A percentile compares a stretch with the other conserved stretches of the same genome.
phyloP scores from a whole-genome alignment of 495 filamentous ascomycete genomes.

The Xylaria castorea region DNA sequence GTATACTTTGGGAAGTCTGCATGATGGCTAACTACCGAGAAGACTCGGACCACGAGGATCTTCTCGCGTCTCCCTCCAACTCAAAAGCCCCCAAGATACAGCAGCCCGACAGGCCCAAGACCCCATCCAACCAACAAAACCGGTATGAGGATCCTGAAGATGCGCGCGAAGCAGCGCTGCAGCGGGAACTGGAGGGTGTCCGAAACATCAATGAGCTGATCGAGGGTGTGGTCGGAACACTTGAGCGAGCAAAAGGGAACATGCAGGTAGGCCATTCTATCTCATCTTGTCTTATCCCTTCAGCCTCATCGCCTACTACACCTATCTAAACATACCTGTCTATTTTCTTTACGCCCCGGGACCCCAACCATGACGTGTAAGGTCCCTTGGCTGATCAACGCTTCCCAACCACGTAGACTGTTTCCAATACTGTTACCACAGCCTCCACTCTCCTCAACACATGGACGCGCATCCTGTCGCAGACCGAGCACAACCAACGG shows the following conservation, averaged over 20 bases:
- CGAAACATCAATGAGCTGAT: slow-evolving; percentile 86
- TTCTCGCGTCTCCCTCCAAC: slow-evolving; percentile 73
- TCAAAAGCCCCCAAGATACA: slow-evolving; percentile 36
- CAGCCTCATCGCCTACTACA: background rate
- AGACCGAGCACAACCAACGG: slow-evolving; percentile 96
- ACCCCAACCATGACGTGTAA: background rate
- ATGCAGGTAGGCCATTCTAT: slow-evolving; percentile 73
- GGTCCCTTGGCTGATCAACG: slow-evolving; percentile 11
- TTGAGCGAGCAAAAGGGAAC: slow-evolving; percentile 83
- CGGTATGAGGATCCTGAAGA: slow-evolving; percentile 68
- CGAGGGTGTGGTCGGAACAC: slow-evolving; percentile 77
- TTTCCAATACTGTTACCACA: slow-evolving; percentile 81
- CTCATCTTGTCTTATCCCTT: slow-evolving; percentile 14
- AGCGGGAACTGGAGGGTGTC: slow-evolving; percentile 80
- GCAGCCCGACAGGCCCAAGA: slow-evolving; percentile 46
- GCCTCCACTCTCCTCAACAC: slow-evolving; percentile 95
- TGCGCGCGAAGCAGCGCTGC: slow-evolving; percentile 73
- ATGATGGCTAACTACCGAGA: slow-evolving; percentile 61
- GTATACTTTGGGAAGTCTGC: background rate
- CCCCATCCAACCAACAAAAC: slow-evolving; percentile 56
- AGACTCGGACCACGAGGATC: slow-evolving; percentile 67
- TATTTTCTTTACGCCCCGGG: slow-evolving; percentile 2
- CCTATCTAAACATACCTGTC: background rate
- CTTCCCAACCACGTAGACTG: slow-evolving; percentile 61
- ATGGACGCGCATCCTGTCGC: slow-evolving; percentile 93